Evolutionary conservation across 1,284 basidiomycete genomes (phyloP), one percentile per base, ranked within the genome.

Genomic region (Cryptococcus depauperatus): DNA sequence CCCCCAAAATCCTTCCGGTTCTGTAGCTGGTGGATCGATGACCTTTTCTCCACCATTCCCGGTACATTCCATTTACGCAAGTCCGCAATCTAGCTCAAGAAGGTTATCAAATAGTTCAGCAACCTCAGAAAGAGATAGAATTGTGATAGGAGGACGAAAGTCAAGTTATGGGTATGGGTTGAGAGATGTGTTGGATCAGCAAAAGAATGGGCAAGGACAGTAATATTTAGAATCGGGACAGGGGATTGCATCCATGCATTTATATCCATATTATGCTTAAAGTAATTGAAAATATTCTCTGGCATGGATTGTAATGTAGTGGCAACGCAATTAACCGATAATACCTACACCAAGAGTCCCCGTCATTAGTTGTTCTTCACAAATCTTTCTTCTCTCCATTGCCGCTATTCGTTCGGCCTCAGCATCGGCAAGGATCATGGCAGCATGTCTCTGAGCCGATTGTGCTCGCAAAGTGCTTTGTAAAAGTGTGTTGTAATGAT

Each of bases 371-470:
- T 61, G 59, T 32, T 41, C 50, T 41, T 65, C 60, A 21, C 48
- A 54, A 1, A 61, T 53, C 41, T 51, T 53, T 27, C 62, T 48
- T 37, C 66, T 49, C 41, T 67, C 64, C 4, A 35, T 47, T 2
- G 61, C 66, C 1, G 61, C 59, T 2, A 51, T 28, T 6, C 61
- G 43, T 44, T 69, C 65, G 18, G 60, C 60, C 51, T 69, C 66
- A 1, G 64, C 66, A 44, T 69, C 65, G 5, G 64, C 59, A 10
- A 67, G 40, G 0, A 62, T 48, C 11, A 57, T 57, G 3, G 56
- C 52, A 1, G 62, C 62, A 21, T 62, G 54, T 16, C 63, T 41
- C 32, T 50, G 37, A 4, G 52, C 50, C 3, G 59, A 46, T 40
- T 61, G 57, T 2, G 58, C 48, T 5, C 56, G 52, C 10, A 56